A percentile compares a stretch with the other conserved stretches of the same genome.
Evolutionary conservation across 1,284 basidiomycete genomes (phyloP).

Genomic region (Papiliotrema nemorosa): DNA sequence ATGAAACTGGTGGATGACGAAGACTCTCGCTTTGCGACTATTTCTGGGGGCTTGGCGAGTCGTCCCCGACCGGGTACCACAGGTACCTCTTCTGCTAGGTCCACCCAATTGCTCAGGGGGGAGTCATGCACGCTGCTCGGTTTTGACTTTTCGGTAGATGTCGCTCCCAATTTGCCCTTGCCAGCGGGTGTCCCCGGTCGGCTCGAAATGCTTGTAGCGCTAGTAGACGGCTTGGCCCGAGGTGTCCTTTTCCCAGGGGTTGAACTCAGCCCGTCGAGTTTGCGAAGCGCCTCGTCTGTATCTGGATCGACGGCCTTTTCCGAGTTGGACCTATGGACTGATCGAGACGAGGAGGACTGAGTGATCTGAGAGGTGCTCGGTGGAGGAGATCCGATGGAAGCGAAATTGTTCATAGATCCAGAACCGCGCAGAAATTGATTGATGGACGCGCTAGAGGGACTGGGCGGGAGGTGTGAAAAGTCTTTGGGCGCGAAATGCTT

Average conservation of each 20-base stretch:
- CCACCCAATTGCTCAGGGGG: slow-evolving; percentile 35
- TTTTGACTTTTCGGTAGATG: slow-evolving; percentile 48
- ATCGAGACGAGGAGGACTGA: slow-evolving; percentile 1
- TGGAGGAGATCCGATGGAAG: slow-evolving; percentile 36
- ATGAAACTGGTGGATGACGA: slow-evolving; percentile 84
- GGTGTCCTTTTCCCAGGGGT: slow-evolving; percentile 58
- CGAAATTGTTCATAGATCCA: slow-evolving; percentile 46
- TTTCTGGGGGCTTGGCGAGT: neutral
- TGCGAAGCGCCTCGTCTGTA: slow-evolving; percentile 85
- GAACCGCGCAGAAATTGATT: slow-evolving; percentile 71
- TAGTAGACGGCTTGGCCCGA: slow-evolving; percentile 45
- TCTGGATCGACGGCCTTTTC: slow-evolving; percentile 60
- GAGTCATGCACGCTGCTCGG: slow-evolving; percentile 15
- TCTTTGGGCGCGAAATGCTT: slow-evolving; percentile 55
- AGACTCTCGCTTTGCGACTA: slow-evolving; percentile 67
- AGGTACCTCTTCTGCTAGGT: slow-evolving; percentile 25
- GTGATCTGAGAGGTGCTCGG: slow-evolving; percentile 5
- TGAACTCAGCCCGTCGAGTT: slow-evolving; percentile 82
- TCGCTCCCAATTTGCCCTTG: neutral
- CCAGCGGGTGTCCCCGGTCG: slow-evolving; percentile 70
- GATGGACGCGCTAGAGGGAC: slow-evolving; percentile 76
- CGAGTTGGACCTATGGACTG: no score
- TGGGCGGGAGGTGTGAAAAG: slow-evolving; percentile 82
- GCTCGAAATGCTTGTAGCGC: slow-evolving; percentile 54
- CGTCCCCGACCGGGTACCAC: neutral